Base-by-base conservation (phyloP, 768 basidiomycete species). In the Lactarius vividus region DNA sequence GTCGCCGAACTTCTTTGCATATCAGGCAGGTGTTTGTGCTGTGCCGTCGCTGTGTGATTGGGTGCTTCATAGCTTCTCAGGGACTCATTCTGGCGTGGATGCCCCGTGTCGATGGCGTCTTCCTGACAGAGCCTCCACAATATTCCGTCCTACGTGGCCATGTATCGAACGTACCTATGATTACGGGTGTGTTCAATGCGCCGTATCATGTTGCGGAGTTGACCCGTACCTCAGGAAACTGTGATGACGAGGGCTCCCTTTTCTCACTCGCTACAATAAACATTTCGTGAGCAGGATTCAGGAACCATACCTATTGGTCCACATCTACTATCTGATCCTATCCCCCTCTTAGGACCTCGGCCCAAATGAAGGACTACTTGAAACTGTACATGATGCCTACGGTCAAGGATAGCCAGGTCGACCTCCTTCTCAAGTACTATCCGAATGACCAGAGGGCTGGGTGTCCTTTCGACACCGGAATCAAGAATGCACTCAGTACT, bases 201-300 rank as follows among this genome's bases (percentile, higher is more conserved):
- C 29, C 26, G 20, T 33, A 16, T 58, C 16, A 28, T 13, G 29
- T 53, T 15, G 61, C 49, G 1, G 49, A 69, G 23, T 61, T 55
- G 33, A 62, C 33, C 9, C 20, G 53, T 20, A 33, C 68, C 29
- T 2, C 40, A 79, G 83, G 83, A 20, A 79, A 84, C 67, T 79
- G 78, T 66, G 84, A 87, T 58, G 87, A 88, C 59, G 87, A 88
- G 71, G 87, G 85, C 8, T 85, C 85, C 1, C 57, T 77, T 2
- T 79, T 78, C 69, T 65, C 77, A 0, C n/a, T 77, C 8, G 49
- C 69, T 1, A 70, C 54, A 0, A 28, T 60, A 9, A 76, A 77
- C 62, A 67, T 79, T 42, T 71, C 74, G 78, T 77, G 65, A 3
- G 74, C 59, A 23, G 35, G 57, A 52, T 42, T 3, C 15, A 18